Conservation (phyloP, 2,329 filamentous ascomycete genomes). For the Polychaeton citri region DNA sequence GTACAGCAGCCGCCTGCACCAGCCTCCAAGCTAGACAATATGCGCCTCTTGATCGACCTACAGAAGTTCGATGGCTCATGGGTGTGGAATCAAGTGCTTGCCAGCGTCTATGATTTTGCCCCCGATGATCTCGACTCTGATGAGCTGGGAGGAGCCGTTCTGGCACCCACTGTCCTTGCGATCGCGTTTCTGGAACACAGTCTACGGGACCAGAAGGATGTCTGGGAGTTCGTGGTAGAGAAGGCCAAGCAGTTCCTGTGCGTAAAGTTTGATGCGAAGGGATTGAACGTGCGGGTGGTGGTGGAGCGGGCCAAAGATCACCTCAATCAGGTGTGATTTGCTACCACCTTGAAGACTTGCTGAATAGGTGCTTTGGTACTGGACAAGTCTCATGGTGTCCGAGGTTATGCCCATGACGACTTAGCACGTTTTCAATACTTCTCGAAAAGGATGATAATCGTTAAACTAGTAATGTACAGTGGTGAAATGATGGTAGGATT, state of each 20-base stretch:
- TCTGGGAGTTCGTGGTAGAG: constrained; percentile 51
- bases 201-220: constrained; percentile 34
- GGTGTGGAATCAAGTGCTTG: constrained; percentile 22
- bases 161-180: constrained; percentile 28
- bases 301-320: not conserved
- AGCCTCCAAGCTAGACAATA: constrained; percentile 9
- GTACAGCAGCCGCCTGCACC: not conserved
- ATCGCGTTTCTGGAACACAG: constrained; percentile 37
- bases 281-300: not conserved
- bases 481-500: no score
- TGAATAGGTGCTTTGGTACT: no score
- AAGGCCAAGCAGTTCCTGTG: constrained; percentile 46
- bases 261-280: constrained; percentile 20
- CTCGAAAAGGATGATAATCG: not conserved
- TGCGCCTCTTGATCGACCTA: constrained; percentile 36
- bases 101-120: constrained; percentile 10
- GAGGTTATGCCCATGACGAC: no score
- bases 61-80: constrained; percentile 47
- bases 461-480: no score
- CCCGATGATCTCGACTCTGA: constrained; percentile 4
- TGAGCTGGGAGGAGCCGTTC: constrained; percentile 6
- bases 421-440: no score
- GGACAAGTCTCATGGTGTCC: no score
- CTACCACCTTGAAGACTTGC: no score
- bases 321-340: no score